Percentiles rank a stretch among this genome's conserved stretches.
Conservation (phyloP, 2,329 filamentous ascomycete species). For the Periconia sp. region DNA sequence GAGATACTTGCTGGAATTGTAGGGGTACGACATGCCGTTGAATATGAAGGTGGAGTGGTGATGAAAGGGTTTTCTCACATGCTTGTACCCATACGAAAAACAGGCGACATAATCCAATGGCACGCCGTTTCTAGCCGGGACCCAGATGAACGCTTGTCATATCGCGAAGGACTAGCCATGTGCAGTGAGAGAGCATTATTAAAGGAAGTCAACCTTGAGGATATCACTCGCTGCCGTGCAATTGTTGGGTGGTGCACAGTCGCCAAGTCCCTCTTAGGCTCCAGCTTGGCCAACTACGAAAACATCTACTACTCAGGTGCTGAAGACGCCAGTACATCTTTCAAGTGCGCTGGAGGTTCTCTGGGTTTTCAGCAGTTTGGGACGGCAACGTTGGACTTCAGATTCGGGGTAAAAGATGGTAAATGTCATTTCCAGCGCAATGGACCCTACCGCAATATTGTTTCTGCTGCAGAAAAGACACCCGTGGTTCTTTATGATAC, state of each 20-base stretch:
- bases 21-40: constrained; percentile 13
- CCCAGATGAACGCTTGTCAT: constrained; percentile 10
- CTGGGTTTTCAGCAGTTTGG: constrained; percentile 19
- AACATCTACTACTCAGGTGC: constrained; percentile 20
- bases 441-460: constrained; percentile 14
- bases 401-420: constrained; percentile 14
- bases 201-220: constrained; percentile 10
- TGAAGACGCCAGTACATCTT: background rate
- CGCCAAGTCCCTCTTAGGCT: constrained; percentile 8
- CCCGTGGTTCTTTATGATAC: constrained; percentile 15
- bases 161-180: constrained; percentile 8
- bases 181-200: constrained; percentile 7
- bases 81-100: constrained; percentile 13
- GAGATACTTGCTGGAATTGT: constrained; percentile 13
- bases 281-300: constrained; percentile 10
- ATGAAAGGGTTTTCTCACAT: constrained; percentile 20
- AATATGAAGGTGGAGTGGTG: constrained; percentile 15
- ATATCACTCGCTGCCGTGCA: constrained; percentile 8
- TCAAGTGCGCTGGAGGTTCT: constrained; percentile 10
- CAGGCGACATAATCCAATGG: constrained; percentile 15
- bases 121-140: constrained; percentile 13
- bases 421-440: constrained; percentile 16
- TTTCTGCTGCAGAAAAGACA: constrained; percentile 12
- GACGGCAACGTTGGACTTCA: constrained; percentile 11
- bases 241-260: constrained; percentile 18